Base-by-base conservation (phyloP, 805 yeast species). In the Nakazawaea anatomiae region DNA sequence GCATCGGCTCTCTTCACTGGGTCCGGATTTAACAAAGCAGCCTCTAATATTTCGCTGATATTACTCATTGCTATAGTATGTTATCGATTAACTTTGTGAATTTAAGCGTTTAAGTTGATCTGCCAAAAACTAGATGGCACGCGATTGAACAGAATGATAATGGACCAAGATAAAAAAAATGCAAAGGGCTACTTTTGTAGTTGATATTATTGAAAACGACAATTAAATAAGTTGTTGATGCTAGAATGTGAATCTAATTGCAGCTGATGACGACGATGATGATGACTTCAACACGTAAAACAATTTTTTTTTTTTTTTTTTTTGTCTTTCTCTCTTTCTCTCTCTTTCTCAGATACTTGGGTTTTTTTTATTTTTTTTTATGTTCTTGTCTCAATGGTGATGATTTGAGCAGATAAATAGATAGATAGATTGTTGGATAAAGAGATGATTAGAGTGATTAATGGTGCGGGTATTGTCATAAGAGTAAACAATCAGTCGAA, bases 21-120 rank as follows among this genome's bases (percentile, higher is more conserved):
- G 65, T 87, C 82, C 27, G 84, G 79, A 62, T 77, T 79, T 59
- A 86, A 71, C 64, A 90, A 80, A 53, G 96, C 95, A 60, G 83
- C 83, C 65, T 89, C 95, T 62, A 90, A 79, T 55, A 87, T 73
- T 58, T 76, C 76, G 57, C 82, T 79, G 63, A 89, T 80, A 69
- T 88, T 87, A 80, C 77, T 78, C 47, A 54, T 59, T 42, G 30
- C 30, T 8, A 8, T 14, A 10, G 25, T 25, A 8, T 25, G n/a
- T 25, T 6, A 25, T 25, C 4, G 12, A 39, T 6, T 14, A 10
- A n/a, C 18, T 12, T 14, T n/a, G 18, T n/a, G 5, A 39, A 9
- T 34, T 34, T 10, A 34, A 10, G 36, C 12, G 36, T 34, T 18
- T 18, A 3, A 18, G 25, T 18, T 18, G 25, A 18, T 18, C 25